Evolutionary conservation across 345 rosid species (phyloP), one percentile per base, ranked within the genome.

Genomic region (Eucalyptus leucophloia): DNA sequence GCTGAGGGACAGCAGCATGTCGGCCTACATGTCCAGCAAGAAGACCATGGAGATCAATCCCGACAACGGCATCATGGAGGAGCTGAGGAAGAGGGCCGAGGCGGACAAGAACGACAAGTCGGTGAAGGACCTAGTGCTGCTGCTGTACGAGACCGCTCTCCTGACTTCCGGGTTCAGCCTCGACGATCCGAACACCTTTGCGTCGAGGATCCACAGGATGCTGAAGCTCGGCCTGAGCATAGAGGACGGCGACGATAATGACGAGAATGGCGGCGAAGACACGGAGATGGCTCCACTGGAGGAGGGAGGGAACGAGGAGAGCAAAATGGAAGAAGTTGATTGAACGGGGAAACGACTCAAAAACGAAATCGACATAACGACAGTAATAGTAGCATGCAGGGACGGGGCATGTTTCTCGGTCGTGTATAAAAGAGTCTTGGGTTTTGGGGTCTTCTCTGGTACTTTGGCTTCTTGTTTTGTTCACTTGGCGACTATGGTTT

Each of bases 251-350:
- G 17, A 67, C 34, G 21, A 34, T 28, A 30, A 53, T 49, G 93
- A 67, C 34, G 40, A 34, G 44, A 32, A 53, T 53, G 93, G 72
- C 1, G 95, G 81, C 17, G 94, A 90, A 16, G 95, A 90, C 65
- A 77, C 88, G 13, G 95, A 93, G 14, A 93, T 94, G 94, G 92
- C 94, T 24, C 87, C 94, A 2, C 50, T 92, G 89, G 95, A 94
- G 90, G 95, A 93, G 85, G 95, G 89, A 23, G 94, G 86, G 14
- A 93, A 91, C 2, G 96, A 93, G 90, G 96, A 92, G 91, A 94
- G 96, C 91, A 93, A 93, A 89, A 94, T 94, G 96, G 96, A 94
- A 54, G 96, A 93, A 87, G 96, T 93, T 13, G 96, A 94, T 87
- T 94, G 44, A 88, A 53, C 65, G 11, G 7, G 26, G 47, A 37